Percentiles rank a stretch among this genome's conserved stretches.
Evolutionary conservation across 2,329 filamentous ascomycete species (phyloP).

Genomic region (Macrophomina tecta): DNA sequence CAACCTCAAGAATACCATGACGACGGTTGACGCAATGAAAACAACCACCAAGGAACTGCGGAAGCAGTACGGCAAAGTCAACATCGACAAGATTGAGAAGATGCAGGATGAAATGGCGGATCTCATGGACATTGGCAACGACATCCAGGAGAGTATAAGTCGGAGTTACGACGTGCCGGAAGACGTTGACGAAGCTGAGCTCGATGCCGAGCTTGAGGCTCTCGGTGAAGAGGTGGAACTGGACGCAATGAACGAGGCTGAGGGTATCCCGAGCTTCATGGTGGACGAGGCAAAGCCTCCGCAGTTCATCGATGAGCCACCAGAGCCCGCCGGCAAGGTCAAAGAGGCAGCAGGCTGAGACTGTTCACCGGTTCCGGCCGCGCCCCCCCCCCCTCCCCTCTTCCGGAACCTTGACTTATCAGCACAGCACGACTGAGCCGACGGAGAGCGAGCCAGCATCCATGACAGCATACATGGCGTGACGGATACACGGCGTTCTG

Average conservation of each 20-base stretch:
- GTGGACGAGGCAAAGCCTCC: conserved; percentile 82
- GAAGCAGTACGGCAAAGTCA: conserved; percentile 95
- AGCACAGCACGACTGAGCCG: neutral
- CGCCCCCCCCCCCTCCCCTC: too few species aligned
- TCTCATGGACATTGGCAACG: conserved; percentile 94
- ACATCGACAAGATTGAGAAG: conserved; percentile 95
- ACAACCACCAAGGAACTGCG: conserved; percentile 91
- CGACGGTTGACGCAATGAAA: conserved; percentile 96
- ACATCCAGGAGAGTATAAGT: conserved; percentile 94
- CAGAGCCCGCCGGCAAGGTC: conserved; percentile 71
- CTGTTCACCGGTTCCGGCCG: neutral
- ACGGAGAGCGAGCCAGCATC: conserved; percentile 14
- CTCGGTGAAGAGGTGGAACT: conserved; percentile 93
- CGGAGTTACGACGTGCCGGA: conserved; percentile 94
- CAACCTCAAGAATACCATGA: conserved; percentile 98
- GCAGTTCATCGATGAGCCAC: conserved; percentile 92
- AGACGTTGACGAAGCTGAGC: conserved; percentile 93
- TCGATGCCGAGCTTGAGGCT: conserved; percentile 95
- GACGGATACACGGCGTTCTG: conserved; percentile 27
- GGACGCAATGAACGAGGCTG: conserved; percentile 68
- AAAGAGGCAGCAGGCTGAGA: conserved; percentile 74
- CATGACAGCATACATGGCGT: conserved; percentile 18
- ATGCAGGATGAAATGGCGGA: conserved; percentile 99
- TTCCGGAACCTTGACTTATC: neutral
- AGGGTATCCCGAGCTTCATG: conserved; percentile 80